Percentiles rank a stretch among this genome's conserved stretches.
phyloP scores from a whole-genome alignment of 2,329 filamentous ascomycete species.

The Fusarium temperatum region DNA sequence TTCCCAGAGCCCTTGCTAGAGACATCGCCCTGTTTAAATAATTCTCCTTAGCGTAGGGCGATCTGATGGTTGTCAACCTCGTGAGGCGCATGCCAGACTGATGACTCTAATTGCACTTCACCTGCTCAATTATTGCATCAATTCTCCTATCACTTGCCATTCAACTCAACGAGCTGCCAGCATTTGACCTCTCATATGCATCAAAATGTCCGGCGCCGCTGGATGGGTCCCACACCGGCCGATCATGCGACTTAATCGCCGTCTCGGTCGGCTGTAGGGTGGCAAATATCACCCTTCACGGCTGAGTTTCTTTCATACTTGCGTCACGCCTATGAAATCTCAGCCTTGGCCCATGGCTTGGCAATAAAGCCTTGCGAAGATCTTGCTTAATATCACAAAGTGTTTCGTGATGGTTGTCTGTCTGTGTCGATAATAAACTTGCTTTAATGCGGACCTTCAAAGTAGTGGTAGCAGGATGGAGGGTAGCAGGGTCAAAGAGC shows the following conservation, averaged over 20 bases:
- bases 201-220: constrained; percentile 4
- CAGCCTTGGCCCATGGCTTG: constrained; percentile 24
- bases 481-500: not conserved
- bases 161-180: not conserved
- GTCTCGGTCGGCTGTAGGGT: constrained; percentile 24
- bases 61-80: constrained; percentile 9
- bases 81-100: not conserved
- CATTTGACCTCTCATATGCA: constrained; percentile 14
- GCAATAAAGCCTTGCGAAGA: constrained; percentile 10
- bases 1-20: not conserved
- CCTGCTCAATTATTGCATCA: not conserved
- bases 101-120: constrained; percentile 24
- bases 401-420: not conserved
- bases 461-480: not conserved
- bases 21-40: constrained; percentile 17
- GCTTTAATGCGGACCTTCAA: not conserved
- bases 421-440: not conserved
- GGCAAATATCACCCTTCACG: constrained; percentile 21
- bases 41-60: not conserved
- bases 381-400: not conserved
- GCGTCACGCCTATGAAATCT: constrained; percentile 24
- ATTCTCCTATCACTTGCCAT: constrained; percentile 12
- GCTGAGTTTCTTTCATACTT: constrained; percentile 16
- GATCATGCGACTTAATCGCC: constrained; percentile 35
- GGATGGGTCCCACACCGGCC: constrained; percentile 19